Percentiles rank a stretch among this genome's conserved stretches.
These are phyloP conservation scores for Scheffersomyces ergatensis DNA, from an alignment of 805 yeast genomes.

Conservation along the genomic window DNA sequence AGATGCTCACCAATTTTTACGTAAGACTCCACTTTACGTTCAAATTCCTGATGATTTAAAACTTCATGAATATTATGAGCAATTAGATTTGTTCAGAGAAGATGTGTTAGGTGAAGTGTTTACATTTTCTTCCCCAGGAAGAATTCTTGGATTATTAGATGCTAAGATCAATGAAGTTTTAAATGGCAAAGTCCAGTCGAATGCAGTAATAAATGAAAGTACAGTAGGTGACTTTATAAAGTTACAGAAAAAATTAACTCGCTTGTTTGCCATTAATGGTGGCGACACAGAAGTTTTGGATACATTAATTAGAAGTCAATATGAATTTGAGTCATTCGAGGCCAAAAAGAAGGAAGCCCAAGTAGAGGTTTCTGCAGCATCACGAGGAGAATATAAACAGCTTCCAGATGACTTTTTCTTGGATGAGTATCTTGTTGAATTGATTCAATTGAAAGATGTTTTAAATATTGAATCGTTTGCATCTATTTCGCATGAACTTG, in stretches of 20 bases:
- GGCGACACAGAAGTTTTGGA: constrained; percentile 40
- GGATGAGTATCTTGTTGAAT: constrained; percentile 31
- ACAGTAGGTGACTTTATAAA: constrained; percentile 11
- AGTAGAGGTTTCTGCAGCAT: neutral
- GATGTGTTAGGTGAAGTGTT: neutral
- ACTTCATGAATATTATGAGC: constrained; percentile 8
- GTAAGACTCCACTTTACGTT: constrained; percentile 5
- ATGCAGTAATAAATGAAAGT: constrained; percentile 7
- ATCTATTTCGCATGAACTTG: constrained; percentile 4
- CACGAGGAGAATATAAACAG: constrained; percentile 18
- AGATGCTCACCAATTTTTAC: too few relatives aligned
- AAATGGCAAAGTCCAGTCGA: neutral
- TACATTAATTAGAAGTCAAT: constrained; percentile 4
- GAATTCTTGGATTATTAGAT: constrained; percentile 12
- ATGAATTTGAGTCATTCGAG: constrained; percentile 5
- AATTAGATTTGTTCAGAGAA: constrained; percentile 6
- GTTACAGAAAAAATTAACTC: constrained; percentile 13
- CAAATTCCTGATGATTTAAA: constrained; percentile 15
- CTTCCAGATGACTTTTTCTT: constrained; percentile 31
- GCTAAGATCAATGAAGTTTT: constrained; percentile 9
- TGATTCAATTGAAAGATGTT: constrained; percentile 17
- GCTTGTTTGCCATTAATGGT: constrained; percentile 49
- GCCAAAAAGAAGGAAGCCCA: neutral
- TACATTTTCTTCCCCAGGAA: constrained; percentile 4
- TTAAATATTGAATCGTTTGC: constrained; percentile 16